These are phyloP conservation scores for Eucalyptus curtisii DNA, from an alignment of 345 rosid species.

Conservation along the genomic window DNA sequence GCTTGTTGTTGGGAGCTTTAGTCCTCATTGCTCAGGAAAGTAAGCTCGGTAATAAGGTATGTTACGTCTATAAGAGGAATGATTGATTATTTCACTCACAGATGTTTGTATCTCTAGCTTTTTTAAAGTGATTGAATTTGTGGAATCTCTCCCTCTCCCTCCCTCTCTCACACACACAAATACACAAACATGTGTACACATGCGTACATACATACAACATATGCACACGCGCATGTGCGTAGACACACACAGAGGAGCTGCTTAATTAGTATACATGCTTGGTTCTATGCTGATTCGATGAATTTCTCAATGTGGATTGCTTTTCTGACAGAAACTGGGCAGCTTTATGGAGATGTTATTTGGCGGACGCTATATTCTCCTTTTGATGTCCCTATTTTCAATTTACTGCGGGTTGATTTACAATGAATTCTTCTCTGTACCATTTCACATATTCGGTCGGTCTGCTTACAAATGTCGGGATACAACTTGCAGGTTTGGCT, in stretches of 20 bases:
- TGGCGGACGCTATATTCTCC: constrained; percentile 89
- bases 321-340: constrained; percentile 73
- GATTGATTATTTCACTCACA: not conserved
- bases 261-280: not conserved
- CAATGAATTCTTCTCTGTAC: constrained; percentile 96
- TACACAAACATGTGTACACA: not conserved
- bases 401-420: constrained; percentile 95
- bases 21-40: constrained; percentile 82
- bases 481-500: constrained; percentile 56
- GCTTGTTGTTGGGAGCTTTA: constrained; percentile 87
- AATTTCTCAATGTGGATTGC: not conserved
- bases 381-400: constrained; percentile 88
- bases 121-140: not conserved
- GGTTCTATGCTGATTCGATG: not conserved
- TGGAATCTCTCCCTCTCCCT: not conserved
- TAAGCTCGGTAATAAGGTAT: constrained; percentile 67
- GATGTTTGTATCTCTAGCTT: not conserved
- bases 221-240: not conserved
- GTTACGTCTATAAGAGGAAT: not conserved
- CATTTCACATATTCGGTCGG: constrained; percentile 87
- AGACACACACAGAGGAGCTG: not conserved
- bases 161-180: not conserved
- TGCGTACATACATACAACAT: not conserved
- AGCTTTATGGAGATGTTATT: constrained; percentile 99
- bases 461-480: constrained; percentile 95